Evolutionary conservation across 495 filamentous ascomycete species (phyloP).

Genomic region (Penicillium fimorum): DNA sequence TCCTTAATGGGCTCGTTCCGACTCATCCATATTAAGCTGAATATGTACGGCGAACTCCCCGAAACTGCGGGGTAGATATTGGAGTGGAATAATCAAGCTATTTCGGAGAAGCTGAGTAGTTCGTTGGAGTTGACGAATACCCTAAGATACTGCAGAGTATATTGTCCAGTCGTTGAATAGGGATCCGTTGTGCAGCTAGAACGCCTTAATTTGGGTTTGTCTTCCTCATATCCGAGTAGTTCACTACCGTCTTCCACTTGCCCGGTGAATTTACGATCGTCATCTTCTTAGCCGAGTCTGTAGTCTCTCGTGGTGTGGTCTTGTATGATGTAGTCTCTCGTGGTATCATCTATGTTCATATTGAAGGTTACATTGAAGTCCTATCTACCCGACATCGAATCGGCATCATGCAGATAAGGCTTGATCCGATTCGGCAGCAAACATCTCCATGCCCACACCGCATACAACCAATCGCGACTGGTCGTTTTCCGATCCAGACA

Average conservation of each 20-base stretch:
- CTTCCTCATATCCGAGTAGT: not conserved
- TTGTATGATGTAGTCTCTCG: not conserved
- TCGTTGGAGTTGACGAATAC: not conserved
- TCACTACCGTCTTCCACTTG: not conserved
- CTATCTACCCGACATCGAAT: conserved; percentile 18
- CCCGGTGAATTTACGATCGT: not conserved
- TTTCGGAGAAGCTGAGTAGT: not conserved
- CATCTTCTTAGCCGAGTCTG: not conserved
- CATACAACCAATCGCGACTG: conserved; percentile 43
- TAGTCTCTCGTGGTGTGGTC: not conserved
- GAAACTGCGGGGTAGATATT: conserved; percentile 6
- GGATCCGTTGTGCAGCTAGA: not conserved
- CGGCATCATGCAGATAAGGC: conserved; percentile 12
- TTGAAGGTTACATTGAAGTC: not conserved
- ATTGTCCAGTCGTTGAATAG: not conserved
- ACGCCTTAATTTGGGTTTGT: not conserved
- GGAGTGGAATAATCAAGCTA: not conserved
- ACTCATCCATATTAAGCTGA: not conserved
- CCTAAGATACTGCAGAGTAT: not conserved
- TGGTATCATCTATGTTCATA: conserved; percentile 3
- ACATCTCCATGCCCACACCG: conserved; percentile 58
- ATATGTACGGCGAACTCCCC: not conserved
- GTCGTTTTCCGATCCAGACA: not conserved
- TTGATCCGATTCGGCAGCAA: conserved; percentile 21
- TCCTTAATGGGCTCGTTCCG: not conserved